Evolutionary conservation across 345 rosid genomes (phyloP).

Genomic region (Populus deltoides): DNA sequence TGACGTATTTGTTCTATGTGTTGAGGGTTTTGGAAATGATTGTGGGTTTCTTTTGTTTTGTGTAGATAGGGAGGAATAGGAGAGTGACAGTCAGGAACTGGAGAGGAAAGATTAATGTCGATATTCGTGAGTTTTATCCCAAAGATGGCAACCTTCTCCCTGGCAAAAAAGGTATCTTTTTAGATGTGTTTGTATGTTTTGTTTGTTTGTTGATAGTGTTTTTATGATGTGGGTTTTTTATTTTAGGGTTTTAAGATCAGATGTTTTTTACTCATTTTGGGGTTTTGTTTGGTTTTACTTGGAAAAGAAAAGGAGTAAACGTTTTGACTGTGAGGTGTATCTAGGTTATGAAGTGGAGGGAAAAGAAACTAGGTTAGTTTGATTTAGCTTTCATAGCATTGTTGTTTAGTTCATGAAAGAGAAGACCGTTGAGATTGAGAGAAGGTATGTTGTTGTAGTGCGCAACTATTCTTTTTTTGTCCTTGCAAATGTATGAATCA

Average conservation of each 20-base stretch:
- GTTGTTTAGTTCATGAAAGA: not conserved
- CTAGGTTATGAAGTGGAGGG: not conserved
- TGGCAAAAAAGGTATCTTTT: constrained; percentile 67
- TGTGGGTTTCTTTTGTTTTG: not conserved
- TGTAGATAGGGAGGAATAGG: constrained; percentile 78
- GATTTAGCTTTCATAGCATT: not conserved
- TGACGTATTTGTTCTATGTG: not conserved
- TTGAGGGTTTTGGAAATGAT: constrained; percentile 11
- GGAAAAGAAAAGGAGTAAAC: not conserved
- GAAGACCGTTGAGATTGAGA: not conserved
- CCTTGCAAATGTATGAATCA: not conserved
- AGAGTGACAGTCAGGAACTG: constrained; percentile 82
- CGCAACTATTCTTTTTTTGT: not conserved
- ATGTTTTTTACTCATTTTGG: not conserved
- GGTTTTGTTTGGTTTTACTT: not conserved
- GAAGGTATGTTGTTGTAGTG: not conserved
- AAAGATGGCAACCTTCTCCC: constrained; percentile 82
- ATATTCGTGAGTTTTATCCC: constrained; percentile 85
- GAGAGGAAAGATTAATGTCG: constrained; percentile 74
- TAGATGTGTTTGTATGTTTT: not conserved
- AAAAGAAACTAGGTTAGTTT: not conserved
- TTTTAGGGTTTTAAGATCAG: not conserved
- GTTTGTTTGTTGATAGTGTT: not conserved
- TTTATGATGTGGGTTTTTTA: not conserved
- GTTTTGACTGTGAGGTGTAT: not conserved